Conservation (phyloP, 257 asterid genomes). For the Lantana camara region DNA sequence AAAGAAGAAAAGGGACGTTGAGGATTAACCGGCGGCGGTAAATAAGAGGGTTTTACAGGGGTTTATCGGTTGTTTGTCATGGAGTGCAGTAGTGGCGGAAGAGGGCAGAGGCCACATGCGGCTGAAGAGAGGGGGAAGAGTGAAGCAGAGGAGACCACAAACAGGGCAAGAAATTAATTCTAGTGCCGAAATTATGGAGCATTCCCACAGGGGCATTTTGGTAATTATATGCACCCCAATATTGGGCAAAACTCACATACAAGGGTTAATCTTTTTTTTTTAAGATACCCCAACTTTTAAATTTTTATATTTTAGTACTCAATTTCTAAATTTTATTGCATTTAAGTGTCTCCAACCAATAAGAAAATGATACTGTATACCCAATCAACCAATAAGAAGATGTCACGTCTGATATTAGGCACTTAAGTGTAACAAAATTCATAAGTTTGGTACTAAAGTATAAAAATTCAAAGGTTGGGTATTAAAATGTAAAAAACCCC, state of each 20-base stretch:
- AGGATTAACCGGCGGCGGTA: slow-evolving; percentile 33
- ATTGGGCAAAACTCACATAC: background rate
- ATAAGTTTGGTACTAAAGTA: too few species aligned
- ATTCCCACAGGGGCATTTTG: background rate
- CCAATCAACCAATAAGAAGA: too few species aligned
- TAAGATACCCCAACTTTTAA: too few species aligned
- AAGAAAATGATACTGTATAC: too few species aligned
- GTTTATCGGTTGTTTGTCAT: slow-evolving; percentile 46
- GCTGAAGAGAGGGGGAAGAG: slow-evolving; percentile 27
- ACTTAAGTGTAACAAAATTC: too few species aligned
- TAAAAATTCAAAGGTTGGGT: too few species aligned
- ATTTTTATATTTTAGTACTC: too few species aligned
- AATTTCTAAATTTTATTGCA: too few species aligned
- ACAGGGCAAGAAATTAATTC: background rate
- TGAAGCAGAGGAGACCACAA: background rate
- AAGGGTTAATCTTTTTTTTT: too few species aligned
- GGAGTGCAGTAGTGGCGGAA: slow-evolving; percentile 33
- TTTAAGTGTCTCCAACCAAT: too few species aligned
- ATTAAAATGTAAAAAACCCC: too few species aligned
- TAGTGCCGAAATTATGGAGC: background rate
- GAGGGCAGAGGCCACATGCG: slow-evolving; percentile 36
- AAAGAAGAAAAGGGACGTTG: background rate
- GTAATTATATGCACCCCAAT: background rate
- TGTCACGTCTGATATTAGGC: too few species aligned
- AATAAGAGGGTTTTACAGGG: slow-evolving; percentile 51